These are phyloP conservation scores for Marasmius sp. DNA, from an alignment of 1,284 basidiomycete species.

Conservation along the genomic window DNA sequence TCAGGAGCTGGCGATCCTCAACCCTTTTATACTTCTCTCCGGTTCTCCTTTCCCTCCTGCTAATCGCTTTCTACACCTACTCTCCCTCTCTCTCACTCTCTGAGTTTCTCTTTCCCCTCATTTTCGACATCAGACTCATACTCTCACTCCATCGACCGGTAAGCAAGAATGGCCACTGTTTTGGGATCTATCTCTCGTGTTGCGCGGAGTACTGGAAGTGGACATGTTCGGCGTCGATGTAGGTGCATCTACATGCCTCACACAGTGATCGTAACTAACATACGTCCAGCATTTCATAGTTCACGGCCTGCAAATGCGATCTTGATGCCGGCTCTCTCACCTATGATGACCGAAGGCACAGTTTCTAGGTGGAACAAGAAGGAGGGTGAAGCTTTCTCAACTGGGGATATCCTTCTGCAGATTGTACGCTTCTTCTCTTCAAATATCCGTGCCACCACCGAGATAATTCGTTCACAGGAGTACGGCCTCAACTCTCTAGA, in stretches of 20 bases:
- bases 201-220: neutral
- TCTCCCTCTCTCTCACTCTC: neutral
- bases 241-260: neutral
- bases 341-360: slow-evolving; percentile 44
- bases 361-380: slow-evolving; percentile 43
- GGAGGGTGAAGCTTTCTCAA: slow-evolving; percentile 41
- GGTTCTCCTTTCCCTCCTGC: neutral
- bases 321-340: slow-evolving; percentile 47
- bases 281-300: slow-evolving; percentile 9
- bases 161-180: neutral
- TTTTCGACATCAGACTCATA: neutral
- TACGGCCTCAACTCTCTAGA: slow-evolving; percentile 31
- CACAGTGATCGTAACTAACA: neutral
- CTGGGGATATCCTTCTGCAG: slow-evolving; percentile 42
- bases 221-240: neutral
- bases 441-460: neutral
- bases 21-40: neutral
- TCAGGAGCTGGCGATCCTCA: neutral
- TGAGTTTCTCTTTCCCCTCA: neutral
- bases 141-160: neutral
- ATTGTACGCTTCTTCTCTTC: slow-evolving; percentile 31
- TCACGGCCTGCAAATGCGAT: slow-evolving; percentile 25
- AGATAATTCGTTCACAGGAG: slow-evolving; percentile 32
- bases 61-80: neutral
- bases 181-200: neutral